phyloP scores from a whole-genome alignment of 192 early-diverging fungal genomes.

The Endogone sp. region DNA sequence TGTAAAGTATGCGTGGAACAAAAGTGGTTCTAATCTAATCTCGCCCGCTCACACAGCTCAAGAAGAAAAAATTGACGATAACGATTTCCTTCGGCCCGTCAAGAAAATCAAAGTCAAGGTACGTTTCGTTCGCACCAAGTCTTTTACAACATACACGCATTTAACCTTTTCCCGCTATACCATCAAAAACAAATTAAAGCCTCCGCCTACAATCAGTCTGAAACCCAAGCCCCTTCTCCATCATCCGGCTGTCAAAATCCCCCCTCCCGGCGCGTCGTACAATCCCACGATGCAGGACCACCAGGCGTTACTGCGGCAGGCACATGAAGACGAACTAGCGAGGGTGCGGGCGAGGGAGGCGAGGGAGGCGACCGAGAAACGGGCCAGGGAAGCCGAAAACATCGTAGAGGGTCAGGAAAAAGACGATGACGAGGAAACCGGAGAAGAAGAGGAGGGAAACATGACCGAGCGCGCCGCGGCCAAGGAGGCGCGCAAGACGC shows the following conservation, averaged over 20 bases:
- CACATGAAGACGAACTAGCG: slow-evolving; percentile 48
- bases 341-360: slow-evolving; percentile 29
- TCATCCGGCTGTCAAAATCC: slow-evolving; percentile 62
- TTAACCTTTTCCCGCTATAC: neutral
- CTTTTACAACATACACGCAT: neutral
- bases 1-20: no score
- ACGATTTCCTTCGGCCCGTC: slow-evolving; percentile 43
- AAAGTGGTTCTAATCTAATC: no score
- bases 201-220: slow-evolving; percentile 36
- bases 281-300: slow-evolving; percentile 82
- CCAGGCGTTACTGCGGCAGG: slow-evolving; percentile 58
- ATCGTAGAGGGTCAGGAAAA: slow-evolving; percentile 14
- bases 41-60: neutral
- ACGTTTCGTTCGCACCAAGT: neutral
- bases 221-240: slow-evolving; percentile 41
- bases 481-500: slow-evolving; percentile 37
- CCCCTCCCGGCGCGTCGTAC: slow-evolving; percentile 89
- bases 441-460: slow-evolving; percentile 19
- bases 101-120: slow-evolving; percentile 40
- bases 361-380: slow-evolving; percentile 18
- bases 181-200: neutral
- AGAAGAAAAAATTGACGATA: slow-evolving; percentile 6
- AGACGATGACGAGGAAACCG: slow-evolving; percentile 15
- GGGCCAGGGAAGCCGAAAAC: slow-evolving; percentile 26
- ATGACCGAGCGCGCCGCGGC: slow-evolving; percentile 3